phyloP scores from a whole-genome alignment of 768 basidiomycete genomes.

The Russula olivacea region DNA sequence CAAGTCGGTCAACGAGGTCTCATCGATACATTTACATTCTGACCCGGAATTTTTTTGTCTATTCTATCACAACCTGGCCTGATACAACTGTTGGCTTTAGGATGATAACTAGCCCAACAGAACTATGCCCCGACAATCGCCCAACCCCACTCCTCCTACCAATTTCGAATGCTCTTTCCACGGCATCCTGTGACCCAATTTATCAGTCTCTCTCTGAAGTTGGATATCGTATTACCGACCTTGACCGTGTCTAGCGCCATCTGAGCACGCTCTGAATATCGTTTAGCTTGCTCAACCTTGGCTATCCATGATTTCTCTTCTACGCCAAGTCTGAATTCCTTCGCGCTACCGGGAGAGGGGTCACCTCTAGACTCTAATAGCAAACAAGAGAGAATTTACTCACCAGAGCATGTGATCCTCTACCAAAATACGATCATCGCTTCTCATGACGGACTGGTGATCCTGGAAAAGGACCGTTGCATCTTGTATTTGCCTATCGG shows the following conservation, averaged over 20 bases:
- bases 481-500: background rate
- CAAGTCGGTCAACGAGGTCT: background rate
- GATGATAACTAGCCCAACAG: background rate
- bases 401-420: background rate
- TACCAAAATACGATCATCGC: background rate
- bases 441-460: background rate
- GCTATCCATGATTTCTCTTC: background rate
- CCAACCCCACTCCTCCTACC: background rate
- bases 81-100: background rate
- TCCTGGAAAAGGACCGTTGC: background rate
- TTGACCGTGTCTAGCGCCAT: background rate
- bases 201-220: background rate
- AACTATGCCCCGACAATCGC: background rate
- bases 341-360: background rate
- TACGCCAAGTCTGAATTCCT: background rate
- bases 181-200: background rate
- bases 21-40: background rate
- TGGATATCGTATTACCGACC: background rate
- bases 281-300: background rate
- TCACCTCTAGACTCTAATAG: background rate
- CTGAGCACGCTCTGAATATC: conserved; percentile 3
- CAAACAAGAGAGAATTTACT: too few species aligned
- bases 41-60: background rate
- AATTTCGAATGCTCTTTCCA: background rate
- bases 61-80: background rate